These are phyloP conservation scores for Candida ficus DNA, from an alignment of 805 yeast genomes.

Conservation along the genomic window DNA sequence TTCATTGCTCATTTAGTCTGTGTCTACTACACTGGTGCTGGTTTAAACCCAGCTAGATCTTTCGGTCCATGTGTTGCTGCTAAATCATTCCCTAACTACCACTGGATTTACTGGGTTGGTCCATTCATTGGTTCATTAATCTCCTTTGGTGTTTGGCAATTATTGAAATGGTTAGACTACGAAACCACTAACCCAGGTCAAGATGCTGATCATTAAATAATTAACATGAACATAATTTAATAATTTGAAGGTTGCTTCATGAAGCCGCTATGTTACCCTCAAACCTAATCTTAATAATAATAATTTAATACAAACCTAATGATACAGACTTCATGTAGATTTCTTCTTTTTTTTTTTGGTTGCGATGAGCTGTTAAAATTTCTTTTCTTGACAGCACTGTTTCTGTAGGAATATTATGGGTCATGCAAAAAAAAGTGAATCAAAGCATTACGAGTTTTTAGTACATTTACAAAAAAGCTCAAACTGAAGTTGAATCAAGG, in stretches of 20 bases:
- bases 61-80: conserved; percentile 80
- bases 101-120: conserved; percentile 93
- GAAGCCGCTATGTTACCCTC: background rate
- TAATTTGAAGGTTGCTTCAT: no score
- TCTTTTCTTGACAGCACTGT: no score
- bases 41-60: conserved; percentile 86
- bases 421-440: no score
- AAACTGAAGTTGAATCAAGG: no score
- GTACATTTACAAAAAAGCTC: no score
- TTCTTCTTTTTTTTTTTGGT: background rate
- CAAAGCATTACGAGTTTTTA: no score
- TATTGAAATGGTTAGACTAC: conserved; percentile 61
- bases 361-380: no score
- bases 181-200: conserved; percentile 68
- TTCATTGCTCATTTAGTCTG: conserved; percentile 78
- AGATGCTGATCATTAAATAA: conserved; percentile 41
- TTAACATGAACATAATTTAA: no score
- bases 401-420: no score
- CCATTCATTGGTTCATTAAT: conserved; percentile 68
- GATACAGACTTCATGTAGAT: background rate
- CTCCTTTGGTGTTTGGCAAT: conserved; percentile 63
- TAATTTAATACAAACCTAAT: background rate
- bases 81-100: conserved; percentile 69
- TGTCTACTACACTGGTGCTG: conserved; percentile 86
- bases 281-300: background rate